Base-by-base conservation (phyloP, 208 protist genomes). In the Wallacemonas sp. region DNA sequence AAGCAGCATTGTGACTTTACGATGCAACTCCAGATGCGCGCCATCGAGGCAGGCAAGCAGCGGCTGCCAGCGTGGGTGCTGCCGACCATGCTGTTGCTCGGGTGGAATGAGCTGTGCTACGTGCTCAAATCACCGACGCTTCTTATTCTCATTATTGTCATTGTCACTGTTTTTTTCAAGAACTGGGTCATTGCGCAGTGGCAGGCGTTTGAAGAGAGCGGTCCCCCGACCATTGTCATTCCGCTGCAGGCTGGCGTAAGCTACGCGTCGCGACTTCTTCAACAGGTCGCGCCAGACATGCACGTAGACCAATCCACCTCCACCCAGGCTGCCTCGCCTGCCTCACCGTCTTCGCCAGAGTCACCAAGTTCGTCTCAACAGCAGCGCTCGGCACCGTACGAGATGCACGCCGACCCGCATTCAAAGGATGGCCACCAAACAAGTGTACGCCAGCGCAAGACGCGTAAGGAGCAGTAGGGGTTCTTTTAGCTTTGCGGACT, bases 31-130 rank as follows among this genome's bases (percentile, higher is more conserved):
- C 80, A 93, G 70, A 64, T 91, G 51, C 82, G 88, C 30, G 64
- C 78, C 24, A 77, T 94, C 58, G 83, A 93, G 60, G 70, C 77
- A 11, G 64, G 68, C 42, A 77, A 80, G 30, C 82, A 90, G 63
- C 69, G 65, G 19, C 66, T 94, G 39, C 90, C 90, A 15, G 76
- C 72, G 11, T 96, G 90, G 90, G 84, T 96, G 12, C 68, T 86
- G 24, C 79, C 80, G 2, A 72, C 77, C 24, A 70, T 96, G 42
- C 62, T 92, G 17, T 22, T 90, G 2, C 76, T 94, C 17, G 87
- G 90, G 14, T 90, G 76, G 77, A 94, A 96, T 65, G 85, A 94
- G 72, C n/a, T 94, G 8, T 72, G 62, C 72, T 96, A 94, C 65
- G 78, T 96, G 5, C 3, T 88, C 44, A 88, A 76, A 1, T 84